phyloP scores from a whole-genome alignment of 345 rosid species.

The Camelina sativa region DNA sequence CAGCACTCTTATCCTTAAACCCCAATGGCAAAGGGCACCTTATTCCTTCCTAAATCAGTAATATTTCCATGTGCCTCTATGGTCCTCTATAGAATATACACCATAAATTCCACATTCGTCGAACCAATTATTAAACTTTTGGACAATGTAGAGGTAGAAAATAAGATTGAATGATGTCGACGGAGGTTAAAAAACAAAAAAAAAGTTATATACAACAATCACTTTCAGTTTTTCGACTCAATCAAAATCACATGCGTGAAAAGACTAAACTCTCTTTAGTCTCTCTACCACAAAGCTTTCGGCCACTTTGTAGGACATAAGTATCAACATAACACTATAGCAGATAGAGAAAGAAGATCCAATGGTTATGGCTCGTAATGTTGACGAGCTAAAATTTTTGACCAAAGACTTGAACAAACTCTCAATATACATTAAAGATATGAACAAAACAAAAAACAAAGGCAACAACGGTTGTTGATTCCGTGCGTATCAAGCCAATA shows the following conservation, averaged over 20 bases:
- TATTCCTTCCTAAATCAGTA: constrained; percentile 38
- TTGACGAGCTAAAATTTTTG: constrained; percentile 28
- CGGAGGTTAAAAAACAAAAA: not conserved
- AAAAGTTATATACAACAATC: constrained; percentile 10
- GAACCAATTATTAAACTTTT: constrained; percentile 41
- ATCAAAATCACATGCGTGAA: constrained; percentile 53
- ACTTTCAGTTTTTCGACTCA: constrained; percentile 33
- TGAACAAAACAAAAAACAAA: not conserved
- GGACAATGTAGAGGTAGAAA: constrained; percentile 24
- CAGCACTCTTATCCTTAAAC: constrained; percentile 24
- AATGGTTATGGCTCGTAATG: constrained; percentile 30
- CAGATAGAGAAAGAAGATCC: constrained; percentile 26
- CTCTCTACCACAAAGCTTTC: constrained; percentile 32
- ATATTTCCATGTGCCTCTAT: constrained; percentile 34
- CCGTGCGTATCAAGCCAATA: constrained; percentile 5
- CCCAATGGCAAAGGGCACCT: constrained; percentile 25
- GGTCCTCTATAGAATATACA: constrained; percentile 23
- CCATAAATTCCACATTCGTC: constrained; percentile 30
- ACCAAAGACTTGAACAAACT: constrained; percentile 37
- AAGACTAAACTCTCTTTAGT: constrained; percentile 57
- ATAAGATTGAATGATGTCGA: constrained; percentile 17
- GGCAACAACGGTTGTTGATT: constrained; percentile 1
- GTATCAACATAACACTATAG: constrained; percentile 40
- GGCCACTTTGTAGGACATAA: constrained; percentile 41
- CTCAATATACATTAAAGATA: constrained; percentile 7